Conservation (phyloP, 2,329 filamentous ascomycete species). For the Nemania serpens region DNA sequence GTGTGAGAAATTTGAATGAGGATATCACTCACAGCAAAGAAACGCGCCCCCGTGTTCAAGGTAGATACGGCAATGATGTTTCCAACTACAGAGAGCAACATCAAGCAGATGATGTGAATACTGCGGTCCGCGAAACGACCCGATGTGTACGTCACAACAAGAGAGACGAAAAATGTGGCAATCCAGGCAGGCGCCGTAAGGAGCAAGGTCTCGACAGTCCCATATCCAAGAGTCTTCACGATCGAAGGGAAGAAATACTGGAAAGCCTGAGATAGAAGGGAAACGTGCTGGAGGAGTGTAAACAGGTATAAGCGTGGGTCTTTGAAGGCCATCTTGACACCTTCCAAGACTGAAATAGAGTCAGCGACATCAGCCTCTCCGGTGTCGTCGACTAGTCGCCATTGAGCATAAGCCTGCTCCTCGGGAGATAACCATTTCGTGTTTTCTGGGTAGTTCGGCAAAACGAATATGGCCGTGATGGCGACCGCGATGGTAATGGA, state of each 20-base stretch:
- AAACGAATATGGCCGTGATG: constrained; percentile 41
- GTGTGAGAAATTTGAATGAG: not conserved
- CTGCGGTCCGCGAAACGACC: constrained; percentile 60
- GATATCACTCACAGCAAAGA: constrained; percentile 53
- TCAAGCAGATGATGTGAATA: constrained; percentile 58
- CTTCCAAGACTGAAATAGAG: constrained; percentile 48
- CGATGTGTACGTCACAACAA: constrained; percentile 59
- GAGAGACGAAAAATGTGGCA: constrained; percentile 56
- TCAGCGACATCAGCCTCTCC: constrained; percentile 50
- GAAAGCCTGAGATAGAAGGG: constrained; percentile 59
- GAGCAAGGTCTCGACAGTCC: constrained; percentile 57
- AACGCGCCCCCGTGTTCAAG: constrained; percentile 55
- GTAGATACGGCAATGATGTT: constrained; percentile 61
- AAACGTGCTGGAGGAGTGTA: constrained; percentile 58
- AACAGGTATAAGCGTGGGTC: constrained; percentile 60
- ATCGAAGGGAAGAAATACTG: constrained; percentile 71
- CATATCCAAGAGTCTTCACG: constrained; percentile 63
- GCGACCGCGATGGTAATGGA: constrained; percentile 47
- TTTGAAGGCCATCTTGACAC: constrained; percentile 52
- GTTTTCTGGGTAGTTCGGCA: constrained; percentile 60
- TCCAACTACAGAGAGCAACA: constrained; percentile 56
- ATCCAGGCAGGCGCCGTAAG: constrained; percentile 64
- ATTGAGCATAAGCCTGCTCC: constrained; percentile 58
- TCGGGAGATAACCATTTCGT: constrained; percentile 57
- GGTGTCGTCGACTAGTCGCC: constrained; percentile 55